Percentiles rank a stretch among this genome's conserved stretches.
Evolutionary conservation across 2,329 filamentous ascomycete genomes (phyloP).

Genomic region (Cadophora sp.): DNA sequence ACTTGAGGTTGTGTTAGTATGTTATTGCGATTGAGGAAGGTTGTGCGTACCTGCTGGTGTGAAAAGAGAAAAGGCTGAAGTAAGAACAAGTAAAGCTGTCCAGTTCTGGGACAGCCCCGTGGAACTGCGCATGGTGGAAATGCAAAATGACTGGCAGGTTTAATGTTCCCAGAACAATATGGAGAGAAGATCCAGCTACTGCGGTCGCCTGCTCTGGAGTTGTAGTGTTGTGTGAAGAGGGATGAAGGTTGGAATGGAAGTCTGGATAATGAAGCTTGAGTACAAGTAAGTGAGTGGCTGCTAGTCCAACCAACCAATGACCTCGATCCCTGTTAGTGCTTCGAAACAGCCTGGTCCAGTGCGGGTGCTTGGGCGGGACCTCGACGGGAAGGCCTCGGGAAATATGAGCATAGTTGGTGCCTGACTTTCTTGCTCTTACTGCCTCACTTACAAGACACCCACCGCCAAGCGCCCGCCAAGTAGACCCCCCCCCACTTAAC

Average conservation of each 20-base stretch:
- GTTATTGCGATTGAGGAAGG: background rate
- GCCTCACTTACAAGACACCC: background rate
- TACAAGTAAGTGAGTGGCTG: background rate
- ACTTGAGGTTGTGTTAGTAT: slow-evolving; percentile 54
- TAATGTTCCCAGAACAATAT: slow-evolving; percentile 17
- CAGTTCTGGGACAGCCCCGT: slow-evolving; percentile 62
- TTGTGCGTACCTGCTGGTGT: slow-evolving; percentile 65
- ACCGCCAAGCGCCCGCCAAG: slow-evolving; percentile 16
- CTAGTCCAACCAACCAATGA: slow-evolving; percentile 17
- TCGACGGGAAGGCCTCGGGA: background rate
- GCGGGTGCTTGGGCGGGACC: background rate
- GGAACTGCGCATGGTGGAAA: slow-evolving; percentile 37
- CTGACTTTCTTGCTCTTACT: background rate
- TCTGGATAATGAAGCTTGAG: background rate
- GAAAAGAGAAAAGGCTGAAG: slow-evolving; percentile 66
- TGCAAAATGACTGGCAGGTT: slow-evolving; percentile 19
- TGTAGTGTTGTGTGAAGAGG: slow-evolving; percentile 4
- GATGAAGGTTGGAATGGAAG: background rate
- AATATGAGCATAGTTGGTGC: background rate
- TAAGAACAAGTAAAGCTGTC: slow-evolving; percentile 67
- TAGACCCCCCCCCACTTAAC: slow-evolving; percentile 25
- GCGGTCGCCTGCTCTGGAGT: slow-evolving; percentile 3
- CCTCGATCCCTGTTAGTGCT: slow-evolving; percentile 20
- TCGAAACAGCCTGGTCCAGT: slow-evolving; percentile 11
- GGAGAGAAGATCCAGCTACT: slow-evolving; percentile 28